phyloP scores from a whole-genome alignment of 2,329 filamentous ascomycete genomes.

The Sclerotinia minor region DNA sequence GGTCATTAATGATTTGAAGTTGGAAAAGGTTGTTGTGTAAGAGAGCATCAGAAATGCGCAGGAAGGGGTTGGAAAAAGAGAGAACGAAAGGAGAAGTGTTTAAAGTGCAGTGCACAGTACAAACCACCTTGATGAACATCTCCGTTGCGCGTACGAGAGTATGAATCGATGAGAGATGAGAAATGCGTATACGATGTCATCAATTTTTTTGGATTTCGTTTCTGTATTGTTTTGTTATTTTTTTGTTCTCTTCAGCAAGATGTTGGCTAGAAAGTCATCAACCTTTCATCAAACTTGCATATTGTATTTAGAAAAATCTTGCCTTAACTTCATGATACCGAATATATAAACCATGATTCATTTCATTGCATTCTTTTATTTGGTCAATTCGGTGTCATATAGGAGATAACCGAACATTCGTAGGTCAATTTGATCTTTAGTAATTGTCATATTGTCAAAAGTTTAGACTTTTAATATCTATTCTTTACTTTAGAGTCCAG shows the following conservation, averaged over 20 bases:
- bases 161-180: constrained; percentile 18
- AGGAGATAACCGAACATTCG: background rate
- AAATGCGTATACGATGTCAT: constrained; percentile 18
- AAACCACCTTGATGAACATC: background rate
- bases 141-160: background rate
- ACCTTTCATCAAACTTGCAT: constrained; percentile 18
- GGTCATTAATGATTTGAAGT: constrained; percentile 84
- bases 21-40: constrained; percentile 49
- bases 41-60: too few species aligned
- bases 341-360: background rate
- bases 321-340: background rate
- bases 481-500: background rate
- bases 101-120: constrained; percentile 6
- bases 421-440: background rate
- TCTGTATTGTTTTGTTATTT: constrained; percentile 18
- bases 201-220: background rate
- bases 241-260: constrained; percentile 20
- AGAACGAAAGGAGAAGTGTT: background rate
- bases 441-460: too few species aligned
- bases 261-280: constrained; percentile 5
- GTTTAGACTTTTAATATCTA: background rate
- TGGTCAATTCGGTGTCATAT: background rate
- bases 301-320: constrained; percentile 20
- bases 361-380: background rate
- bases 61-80: background rate